Evolutionary conservation across 2,329 filamentous ascomycete genomes (phyloP).

Genomic region (Beauveria pseudobassiana): DNA sequence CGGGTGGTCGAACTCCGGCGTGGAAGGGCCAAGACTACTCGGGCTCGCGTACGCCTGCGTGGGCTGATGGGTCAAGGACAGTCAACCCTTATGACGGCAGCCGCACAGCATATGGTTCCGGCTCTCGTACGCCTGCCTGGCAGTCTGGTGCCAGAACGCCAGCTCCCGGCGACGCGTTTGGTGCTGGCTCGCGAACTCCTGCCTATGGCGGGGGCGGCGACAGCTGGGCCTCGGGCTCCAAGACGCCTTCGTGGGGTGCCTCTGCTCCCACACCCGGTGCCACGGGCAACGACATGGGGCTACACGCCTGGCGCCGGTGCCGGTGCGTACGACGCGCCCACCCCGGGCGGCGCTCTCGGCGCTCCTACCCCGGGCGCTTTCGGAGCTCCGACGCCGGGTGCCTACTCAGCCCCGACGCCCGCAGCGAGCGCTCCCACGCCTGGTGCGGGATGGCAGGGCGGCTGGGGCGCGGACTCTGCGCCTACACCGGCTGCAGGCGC

Average conservation of each 20-base stretch:
- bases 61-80: slow-evolving; percentile 60
- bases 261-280: slow-evolving; percentile 52
- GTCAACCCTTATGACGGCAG: slow-evolving; percentile 66
- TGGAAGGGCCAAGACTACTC: slow-evolving; percentile 48
- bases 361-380: slow-evolving; percentile 56
- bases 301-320: slow-evolving; percentile 45
- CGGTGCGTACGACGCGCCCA: slow-evolving; percentile 60
- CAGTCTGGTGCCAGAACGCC: slow-evolving; percentile 69
- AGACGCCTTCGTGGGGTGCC: slow-evolving; percentile 67
- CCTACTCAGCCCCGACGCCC: slow-evolving; percentile 57
- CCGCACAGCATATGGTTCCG: slow-evolving; percentile 70
- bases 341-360: slow-evolving; percentile 50
- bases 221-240: slow-evolving; percentile 60
- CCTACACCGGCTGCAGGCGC: slow-evolving; percentile 60
- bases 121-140: slow-evolving; percentile 69
- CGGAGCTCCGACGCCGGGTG: slow-evolving; percentile 66
- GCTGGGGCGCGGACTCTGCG: slow-evolving; percentile 55
- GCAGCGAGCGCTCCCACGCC: slow-evolving; percentile 62
- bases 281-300: slow-evolving; percentile 52
- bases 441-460: slow-evolving; percentile 53
- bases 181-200: slow-evolving; percentile 60
- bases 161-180: slow-evolving; percentile 52
- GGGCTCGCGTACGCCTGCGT: slow-evolving; percentile 61
- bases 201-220: slow-evolving; percentile 51
- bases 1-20: slow-evolving; percentile 53